Percentiles rank a stretch among this genome's conserved stretches.
Conservation (phyloP, 257 asterid species). For the Nyctanthes arbortristis region DNA sequence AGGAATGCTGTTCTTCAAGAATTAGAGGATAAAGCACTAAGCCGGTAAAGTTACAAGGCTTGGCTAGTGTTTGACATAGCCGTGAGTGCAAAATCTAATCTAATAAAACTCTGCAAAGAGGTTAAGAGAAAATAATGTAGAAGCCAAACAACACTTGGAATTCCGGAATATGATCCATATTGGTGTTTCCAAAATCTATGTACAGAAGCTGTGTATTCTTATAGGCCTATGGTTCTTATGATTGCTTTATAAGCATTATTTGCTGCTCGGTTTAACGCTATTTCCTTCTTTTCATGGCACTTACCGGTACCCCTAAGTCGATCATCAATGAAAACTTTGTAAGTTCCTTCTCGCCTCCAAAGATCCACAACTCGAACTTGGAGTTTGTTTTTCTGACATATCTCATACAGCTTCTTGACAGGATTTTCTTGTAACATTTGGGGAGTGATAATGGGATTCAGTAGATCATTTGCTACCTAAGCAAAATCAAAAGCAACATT, state of each 20-base stretch:
- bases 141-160: no score
- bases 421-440: conserved; percentile 68
- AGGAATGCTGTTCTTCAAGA: no score
- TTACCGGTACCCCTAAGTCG: conserved; percentile 64
- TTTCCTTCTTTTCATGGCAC: conserved; percentile 69
- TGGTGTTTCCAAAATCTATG: conserved; percentile 1
- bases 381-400: conserved; percentile 75
- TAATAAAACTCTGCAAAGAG: background rate
- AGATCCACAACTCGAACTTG: conserved; percentile 57
- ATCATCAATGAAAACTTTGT: conserved; percentile 54
- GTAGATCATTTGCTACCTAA: conserved; percentile 56
- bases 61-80: no score
- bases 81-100: no score
- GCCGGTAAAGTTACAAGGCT: no score
- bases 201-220: conserved; percentile 16
- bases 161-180: background rate
- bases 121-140: no score
- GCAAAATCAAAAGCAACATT: conserved; percentile 3
- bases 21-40: no score
- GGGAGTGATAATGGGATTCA: conserved; percentile 76
- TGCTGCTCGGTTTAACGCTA: conserved; percentile 81
- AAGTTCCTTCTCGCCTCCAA: conserved; percentile 57
- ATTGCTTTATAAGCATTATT: conserved; percentile 63
- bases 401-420: conserved; percentile 68
- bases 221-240: conserved; percentile 32